phyloP scores from a whole-genome alignment of 2,329 filamentous ascomycete genomes.

The Beauveria sp. region DNA sequence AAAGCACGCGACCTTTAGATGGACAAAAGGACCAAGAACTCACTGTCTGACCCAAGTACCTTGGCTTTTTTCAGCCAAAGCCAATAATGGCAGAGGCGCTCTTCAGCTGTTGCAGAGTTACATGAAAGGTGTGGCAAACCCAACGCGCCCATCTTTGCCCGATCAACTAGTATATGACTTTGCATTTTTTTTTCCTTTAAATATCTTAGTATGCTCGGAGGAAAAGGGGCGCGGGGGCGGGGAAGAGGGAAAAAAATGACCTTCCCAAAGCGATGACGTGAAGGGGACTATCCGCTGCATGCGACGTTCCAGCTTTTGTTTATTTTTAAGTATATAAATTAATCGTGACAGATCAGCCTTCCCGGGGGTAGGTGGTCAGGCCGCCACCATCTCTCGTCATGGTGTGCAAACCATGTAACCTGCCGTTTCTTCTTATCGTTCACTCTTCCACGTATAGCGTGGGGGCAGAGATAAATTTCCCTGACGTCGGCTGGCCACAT shows the following conservation, averaged over 20 bases:
- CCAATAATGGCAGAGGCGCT: background rate
- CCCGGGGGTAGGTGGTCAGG: background rate
- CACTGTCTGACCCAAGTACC: background rate
- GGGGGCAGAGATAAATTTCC: background rate
- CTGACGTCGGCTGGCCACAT: background rate
- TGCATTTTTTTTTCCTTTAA: background rate
- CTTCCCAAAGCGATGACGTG: background rate
- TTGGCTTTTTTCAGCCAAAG: background rate
- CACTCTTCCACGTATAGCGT: background rate
- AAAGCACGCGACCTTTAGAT: background rate
- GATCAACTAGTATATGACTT: background rate
- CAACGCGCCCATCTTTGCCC: background rate
- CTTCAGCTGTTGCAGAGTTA: background rate
- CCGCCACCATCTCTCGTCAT: background rate
- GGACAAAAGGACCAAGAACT: background rate
- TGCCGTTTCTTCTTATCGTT: background rate
- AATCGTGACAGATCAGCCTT: background rate
- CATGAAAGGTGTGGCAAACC: constrained; percentile 2
- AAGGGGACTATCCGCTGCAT: background rate
- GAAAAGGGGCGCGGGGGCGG: background rate
- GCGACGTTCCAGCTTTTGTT: background rate
- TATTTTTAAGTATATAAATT: background rate
- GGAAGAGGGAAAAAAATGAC: background rate
- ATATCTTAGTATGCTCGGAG: no score
- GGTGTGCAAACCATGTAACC: background rate